These are phyloP conservation scores for Drechslerella coelobrocha DNA, from an alignment of 2,329 filamentous ascomycete species.

Conservation along the genomic window DNA sequence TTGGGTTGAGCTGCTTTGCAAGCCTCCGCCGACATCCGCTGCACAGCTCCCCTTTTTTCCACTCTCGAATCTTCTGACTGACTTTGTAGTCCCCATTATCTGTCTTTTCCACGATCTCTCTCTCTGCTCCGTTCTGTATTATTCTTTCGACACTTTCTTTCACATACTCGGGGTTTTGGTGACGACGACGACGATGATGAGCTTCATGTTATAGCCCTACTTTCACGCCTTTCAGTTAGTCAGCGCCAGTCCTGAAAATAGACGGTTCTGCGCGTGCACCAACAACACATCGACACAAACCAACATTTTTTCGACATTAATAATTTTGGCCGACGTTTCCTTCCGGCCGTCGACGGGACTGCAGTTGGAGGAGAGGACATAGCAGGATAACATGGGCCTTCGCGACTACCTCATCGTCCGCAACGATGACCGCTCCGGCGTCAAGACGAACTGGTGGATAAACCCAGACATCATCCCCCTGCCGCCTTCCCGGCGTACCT, in stretches of 20 bases:
- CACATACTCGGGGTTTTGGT: no score
- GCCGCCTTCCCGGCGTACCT: constrained; percentile 38
- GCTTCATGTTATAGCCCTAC: no score
- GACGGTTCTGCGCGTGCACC: no score
- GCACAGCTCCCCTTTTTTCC: background rate
- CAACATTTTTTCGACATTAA: no score
- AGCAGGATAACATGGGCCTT: constrained; percentile 36
- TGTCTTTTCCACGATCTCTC: background rate
- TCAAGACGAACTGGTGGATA: constrained; percentile 50
- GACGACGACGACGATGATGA: no score
- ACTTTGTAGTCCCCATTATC: background rate
- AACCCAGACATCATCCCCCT: constrained; percentile 48
- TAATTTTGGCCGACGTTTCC: no score
- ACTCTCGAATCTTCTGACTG: background rate
- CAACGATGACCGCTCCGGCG: constrained; percentile 48
- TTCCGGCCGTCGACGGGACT: background rate
- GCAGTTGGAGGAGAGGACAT: no score
- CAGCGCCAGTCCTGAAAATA: no score
- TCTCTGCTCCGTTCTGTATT: background rate
- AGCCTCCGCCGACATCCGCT: constrained; percentile 6
- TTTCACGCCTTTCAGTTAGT: no score
- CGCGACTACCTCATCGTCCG: constrained; percentile 37
- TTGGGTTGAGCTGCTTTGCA: background rate
- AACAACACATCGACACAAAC: no score
- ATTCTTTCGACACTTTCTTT: no score